Percentiles rank a stretch among this genome's conserved stretches.
These are phyloP conservation scores for Syzygium jambos DNA, from an alignment of 345 rosid genomes.

Conservation along the genomic window DNA sequence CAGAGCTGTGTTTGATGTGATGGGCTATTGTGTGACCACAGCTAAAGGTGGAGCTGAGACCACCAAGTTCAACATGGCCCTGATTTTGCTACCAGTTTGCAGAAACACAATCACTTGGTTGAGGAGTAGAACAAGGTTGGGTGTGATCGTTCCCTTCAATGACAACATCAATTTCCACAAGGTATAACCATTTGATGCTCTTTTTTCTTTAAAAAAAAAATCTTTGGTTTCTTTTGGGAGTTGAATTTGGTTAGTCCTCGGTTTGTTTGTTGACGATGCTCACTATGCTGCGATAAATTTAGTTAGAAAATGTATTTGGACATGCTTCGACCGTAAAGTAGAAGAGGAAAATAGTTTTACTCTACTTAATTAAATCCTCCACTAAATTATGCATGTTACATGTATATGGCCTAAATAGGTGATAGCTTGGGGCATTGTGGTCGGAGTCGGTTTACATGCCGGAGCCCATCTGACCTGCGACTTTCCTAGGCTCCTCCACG, in stretches of 20 bases:
- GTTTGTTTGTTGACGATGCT: too few relatives aligned
- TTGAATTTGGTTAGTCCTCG: too few relatives aligned
- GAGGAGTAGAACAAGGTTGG: conserved; percentile 53
- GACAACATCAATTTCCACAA: conserved; percentile 83
- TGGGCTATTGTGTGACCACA: conserved; percentile 71
- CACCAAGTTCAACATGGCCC: conserved; percentile 73
- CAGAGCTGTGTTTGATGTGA: conserved; percentile 46
- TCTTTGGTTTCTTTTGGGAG: too few relatives aligned
- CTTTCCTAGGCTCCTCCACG: conserved; percentile 70
- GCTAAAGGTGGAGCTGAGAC: conserved; percentile 86
- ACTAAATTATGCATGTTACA: background rate
- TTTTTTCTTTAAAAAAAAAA: background rate
- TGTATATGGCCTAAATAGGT: conserved; percentile 12
- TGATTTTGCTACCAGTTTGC: conserved; percentile 74
- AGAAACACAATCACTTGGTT: conserved; percentile 79
- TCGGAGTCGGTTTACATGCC: conserved; percentile 59
- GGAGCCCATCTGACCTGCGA: conserved; percentile 62
- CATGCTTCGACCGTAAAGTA: background rate
- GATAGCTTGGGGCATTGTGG: conserved; percentile 52
- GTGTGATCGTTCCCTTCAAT: conserved; percentile 52
- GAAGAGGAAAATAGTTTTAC: background rate
- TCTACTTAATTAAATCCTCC: background rate
- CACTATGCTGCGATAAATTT: background rate
- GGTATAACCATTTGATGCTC: conserved; percentile 15
- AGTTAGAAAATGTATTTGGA: background rate